These are phyloP conservation scores for Xerocomus brunneocitrinus DNA, from an alignment of 768 basidiomycete genomes.

Conservation along the genomic window DNA sequence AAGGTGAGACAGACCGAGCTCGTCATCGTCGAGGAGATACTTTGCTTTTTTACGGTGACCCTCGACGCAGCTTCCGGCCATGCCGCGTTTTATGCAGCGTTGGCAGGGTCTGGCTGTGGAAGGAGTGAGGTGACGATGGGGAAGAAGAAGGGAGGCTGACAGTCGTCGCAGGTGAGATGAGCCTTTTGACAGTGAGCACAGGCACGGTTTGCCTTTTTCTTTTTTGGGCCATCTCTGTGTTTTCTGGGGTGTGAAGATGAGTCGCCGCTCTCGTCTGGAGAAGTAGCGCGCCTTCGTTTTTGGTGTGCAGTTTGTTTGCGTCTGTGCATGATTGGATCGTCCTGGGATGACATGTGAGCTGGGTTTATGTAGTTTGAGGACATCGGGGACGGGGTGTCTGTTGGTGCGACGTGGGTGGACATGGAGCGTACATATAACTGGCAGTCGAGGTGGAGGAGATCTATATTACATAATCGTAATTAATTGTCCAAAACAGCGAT, in stretches of 20 bases:
- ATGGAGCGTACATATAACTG: not conserved
- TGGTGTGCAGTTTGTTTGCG: conserved; percentile 38
- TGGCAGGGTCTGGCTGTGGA: conserved; percentile 88
- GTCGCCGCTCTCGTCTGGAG: conserved; percentile 54
- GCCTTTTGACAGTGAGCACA: conserved; percentile 97
- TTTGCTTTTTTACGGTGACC: conserved; percentile 98
- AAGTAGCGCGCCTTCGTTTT: conserved; percentile 62
- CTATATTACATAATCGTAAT: conserved; percentile 18
- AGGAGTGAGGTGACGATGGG: conserved; percentile 9
- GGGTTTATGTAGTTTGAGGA: conserved; percentile 38
- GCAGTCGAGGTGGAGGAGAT: conserved; percentile 10
- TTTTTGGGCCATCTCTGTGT: conserved; percentile 74
- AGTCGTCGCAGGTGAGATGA: conserved; percentile 97
- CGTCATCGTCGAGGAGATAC: conserved; percentile 91
- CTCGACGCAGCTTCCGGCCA: conserved; percentile 84
- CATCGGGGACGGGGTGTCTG: conserved; percentile 5
- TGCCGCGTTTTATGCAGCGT: conserved; percentile 91
- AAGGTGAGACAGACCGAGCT: conserved; percentile 59
- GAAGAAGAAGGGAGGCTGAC: conserved; percentile 45
- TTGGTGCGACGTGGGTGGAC: conserved; percentile 2
- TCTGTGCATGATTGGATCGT: conserved; percentile 27
- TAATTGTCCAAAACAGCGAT: conserved; percentile 2
- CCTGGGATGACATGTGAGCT: conserved; percentile 34
- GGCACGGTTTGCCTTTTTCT: conserved; percentile 92
- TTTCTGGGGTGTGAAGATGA: conserved; percentile 45